Conservation (phyloP, 371 early-diverging fungal species). For the Mycotypha africana region DNA sequence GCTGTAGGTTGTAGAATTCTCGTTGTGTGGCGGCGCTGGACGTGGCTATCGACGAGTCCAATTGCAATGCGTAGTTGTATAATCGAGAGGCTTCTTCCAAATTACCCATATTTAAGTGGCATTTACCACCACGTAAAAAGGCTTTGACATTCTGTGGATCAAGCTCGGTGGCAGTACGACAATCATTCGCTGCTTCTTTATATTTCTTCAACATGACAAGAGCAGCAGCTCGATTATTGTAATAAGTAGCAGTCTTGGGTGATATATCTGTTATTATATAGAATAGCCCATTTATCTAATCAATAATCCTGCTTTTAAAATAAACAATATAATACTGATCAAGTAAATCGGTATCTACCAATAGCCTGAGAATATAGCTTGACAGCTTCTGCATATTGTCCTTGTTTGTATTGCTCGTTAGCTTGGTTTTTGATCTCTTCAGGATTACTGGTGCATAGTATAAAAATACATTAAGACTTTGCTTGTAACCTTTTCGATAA, state of each 20-base stretch:
- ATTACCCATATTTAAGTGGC: slow-evolving; percentile 63
- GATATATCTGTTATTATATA: slow-evolving; percentile 42
- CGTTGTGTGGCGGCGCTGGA: slow-evolving; percentile 28
- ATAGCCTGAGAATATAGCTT: slow-evolving; percentile 57
- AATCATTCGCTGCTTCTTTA: slow-evolving; percentile 65
- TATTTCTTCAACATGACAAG: slow-evolving; percentile 66
- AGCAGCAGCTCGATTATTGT: slow-evolving; percentile 81
- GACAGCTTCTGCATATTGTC: slow-evolving; percentile 56
- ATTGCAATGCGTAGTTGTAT: slow-evolving; percentile 33
- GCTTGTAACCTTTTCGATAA: no score
- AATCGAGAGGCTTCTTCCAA: slow-evolving; percentile 46
- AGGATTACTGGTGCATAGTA: slow-evolving; percentile 33
- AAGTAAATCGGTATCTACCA: no score
- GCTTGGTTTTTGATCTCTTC: slow-evolving; percentile 58
- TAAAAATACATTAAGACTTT: not conserved
- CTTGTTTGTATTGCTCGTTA: slow-evolving; percentile 54
- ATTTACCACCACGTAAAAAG: slow-evolving; percentile 68
- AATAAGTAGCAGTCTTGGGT: slow-evolving; percentile 62
- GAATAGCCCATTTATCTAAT: not conserved
- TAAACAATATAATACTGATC: no score
- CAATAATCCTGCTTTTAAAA: not conserved
- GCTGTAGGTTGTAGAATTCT: slow-evolving; percentile 42
- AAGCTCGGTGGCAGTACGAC: slow-evolving; percentile 54
- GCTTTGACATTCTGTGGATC: slow-evolving; percentile 69
- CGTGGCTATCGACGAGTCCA: slow-evolving; percentile 45